These are phyloP conservation scores for Adenanthera pavonina DNA, from an alignment of 306 rosid species.

Conservation along the genomic window DNA sequence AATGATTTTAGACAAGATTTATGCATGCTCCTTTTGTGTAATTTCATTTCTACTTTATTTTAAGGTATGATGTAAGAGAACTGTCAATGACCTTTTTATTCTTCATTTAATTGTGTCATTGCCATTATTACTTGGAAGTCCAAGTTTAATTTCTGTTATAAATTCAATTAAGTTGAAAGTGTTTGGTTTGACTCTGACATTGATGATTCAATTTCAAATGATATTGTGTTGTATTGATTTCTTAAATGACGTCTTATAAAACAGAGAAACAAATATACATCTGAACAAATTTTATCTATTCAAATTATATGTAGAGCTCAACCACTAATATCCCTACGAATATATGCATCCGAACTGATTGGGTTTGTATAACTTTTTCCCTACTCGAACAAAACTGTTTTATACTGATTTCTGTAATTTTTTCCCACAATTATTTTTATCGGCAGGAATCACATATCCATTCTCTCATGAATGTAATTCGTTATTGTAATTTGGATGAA, in stretches of 20 bases:
- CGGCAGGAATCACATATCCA: constrained; percentile 97
- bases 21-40: background rate
- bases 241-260: background rate
- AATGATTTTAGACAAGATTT: constrained; percentile 8
- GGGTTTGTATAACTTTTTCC: background rate
- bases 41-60: constrained; percentile 7
- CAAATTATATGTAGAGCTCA: background rate
- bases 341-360: background rate
- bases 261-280: background rate
- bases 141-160: background rate
- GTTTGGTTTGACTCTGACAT: background rate
- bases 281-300: background rate
- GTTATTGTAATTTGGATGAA: constrained; percentile 95
- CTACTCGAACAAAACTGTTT: background rate
- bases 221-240: background rate
- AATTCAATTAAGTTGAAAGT: background rate
- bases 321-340: background rate
- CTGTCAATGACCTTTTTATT: constrained; percentile 15
- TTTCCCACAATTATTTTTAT: constrained; percentile 13
- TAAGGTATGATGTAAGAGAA: background rate
- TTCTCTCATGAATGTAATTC: constrained; percentile 96
- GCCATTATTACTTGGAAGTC: background rate
- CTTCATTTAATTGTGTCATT: constrained; percentile 27
- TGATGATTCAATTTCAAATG: background rate
- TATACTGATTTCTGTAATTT: constrained; percentile 24